Evolutionary conservation across 768 basidiomycete genomes (phyloP), one percentile per base, ranked within the genome.

Genomic region (Suillus ampliporus): DNA sequence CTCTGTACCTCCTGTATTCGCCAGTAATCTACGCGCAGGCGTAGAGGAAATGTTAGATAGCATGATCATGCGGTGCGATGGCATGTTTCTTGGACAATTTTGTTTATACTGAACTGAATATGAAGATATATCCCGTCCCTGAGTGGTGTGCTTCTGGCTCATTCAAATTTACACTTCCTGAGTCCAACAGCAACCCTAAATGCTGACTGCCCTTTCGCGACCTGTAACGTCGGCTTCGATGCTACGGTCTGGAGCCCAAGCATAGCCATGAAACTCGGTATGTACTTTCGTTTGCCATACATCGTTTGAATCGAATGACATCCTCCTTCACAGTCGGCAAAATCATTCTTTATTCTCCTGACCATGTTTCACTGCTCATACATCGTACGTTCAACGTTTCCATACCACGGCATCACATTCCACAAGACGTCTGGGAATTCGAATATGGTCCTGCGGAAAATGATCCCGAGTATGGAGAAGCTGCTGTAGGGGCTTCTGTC

Each of bases 321-420:
- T 44, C 46, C 13, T 58, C 23, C 47, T 57, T 44, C 61, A 37
- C 65, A 96, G 95, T 83, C 62, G 95, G 93, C n/a, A 91, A 87
- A 69, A 84, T 97, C 57, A 96, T 86, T 69, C 80, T 97, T 21
- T 95, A 86, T 67, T 97, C 95, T 3, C 94, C 95, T 1, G 95
- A 96, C 71, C 96, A 98, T 69, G 82, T 97, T 58, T 93, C 95
- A 1, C 81, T 98, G 17, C 91, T 98, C 38, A 82, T 95, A 4
- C 92, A 95, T 68, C 87, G 88, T 28, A 97, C 93, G 7, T 98
- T 97, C 82, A 98, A 98, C 74, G 91, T 92, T 19, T 96, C 96
- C 21, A 95, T 98, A 76, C 95, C 96, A 3, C 86, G 91, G 61
- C 87, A 92, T 71, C 95, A 97, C 73, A 95, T 98, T 66, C 92